Percentiles rank a stretch among this genome's conserved stretches.
phyloP scores from a whole-genome alignment of 1,284 basidiomycete genomes.

The Wallemia hederae region DNA sequence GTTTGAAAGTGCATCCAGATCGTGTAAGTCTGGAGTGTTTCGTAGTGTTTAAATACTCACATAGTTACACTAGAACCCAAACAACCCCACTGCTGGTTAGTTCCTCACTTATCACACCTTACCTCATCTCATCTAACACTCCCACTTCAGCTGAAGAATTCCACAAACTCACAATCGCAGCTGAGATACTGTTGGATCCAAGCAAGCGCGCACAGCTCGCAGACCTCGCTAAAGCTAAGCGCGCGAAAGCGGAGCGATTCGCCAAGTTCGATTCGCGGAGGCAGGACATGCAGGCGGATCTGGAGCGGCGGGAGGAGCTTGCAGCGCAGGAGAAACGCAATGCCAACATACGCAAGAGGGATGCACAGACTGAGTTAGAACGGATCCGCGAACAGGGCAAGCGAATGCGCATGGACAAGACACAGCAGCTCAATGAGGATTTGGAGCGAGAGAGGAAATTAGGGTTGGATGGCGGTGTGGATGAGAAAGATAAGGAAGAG shows the following conservation, averaged over 20 bases:
- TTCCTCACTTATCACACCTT: background rate
- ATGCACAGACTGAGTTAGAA: background rate
- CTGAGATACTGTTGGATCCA: background rate
- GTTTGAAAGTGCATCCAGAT: constrained; percentile 1
- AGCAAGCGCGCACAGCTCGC: background rate
- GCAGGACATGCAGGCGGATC: background rate
- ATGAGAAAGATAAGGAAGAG: background rate
- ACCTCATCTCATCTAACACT: background rate
- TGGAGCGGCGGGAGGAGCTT: background rate
- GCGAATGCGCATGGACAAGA: background rate
- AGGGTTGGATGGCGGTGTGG: background rate
- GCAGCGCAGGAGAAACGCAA: background rate
- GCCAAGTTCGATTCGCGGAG: background rate
- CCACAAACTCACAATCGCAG: background rate
- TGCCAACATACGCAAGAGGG: background rate
- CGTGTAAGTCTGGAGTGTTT: background rate
- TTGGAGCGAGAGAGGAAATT: background rate
- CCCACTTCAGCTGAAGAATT: background rate
- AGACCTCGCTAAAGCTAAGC: background rate
- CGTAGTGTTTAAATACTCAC: background rate
- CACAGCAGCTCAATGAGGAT: background rate
- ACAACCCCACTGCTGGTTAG: background rate
- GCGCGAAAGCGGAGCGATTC: background rate
- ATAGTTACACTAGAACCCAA: background rate
- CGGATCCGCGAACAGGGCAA: background rate